Base-by-base conservation (phyloP, 139 green algal species). In the Picochlorum sp. region DNA sequence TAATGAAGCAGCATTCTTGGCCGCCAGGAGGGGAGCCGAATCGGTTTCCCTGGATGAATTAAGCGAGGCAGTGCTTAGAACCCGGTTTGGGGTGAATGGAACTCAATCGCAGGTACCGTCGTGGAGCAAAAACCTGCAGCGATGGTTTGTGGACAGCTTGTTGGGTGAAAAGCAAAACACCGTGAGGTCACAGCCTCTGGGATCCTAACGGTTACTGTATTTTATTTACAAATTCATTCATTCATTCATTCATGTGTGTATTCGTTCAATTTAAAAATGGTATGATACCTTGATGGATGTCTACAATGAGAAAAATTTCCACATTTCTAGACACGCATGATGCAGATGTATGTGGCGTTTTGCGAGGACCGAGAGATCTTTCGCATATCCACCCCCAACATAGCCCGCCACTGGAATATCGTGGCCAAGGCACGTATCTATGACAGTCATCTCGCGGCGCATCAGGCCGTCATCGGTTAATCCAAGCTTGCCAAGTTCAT, bases 321-420 rank as follows among this genome's bases (percentile, higher is more conserved):
- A 94, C 64, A 90, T 72, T 52, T 80, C 46, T 16, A 61, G 34
- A 3, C 82, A 87, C 0, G 85, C 82, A 8, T 61, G 34, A 56
- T 92, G 84, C 74, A 95, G 69, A 28, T 58, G 45, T 37, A 74
- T 70, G 70, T 95, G 87, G 1, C 87, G 59, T 4, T 75, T 51
- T 8, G 83, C 87, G 45, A 95, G 69, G 44, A 82, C 69, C 20
- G 77, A 58, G 28, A 95, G 62, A 62, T 88, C 67, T 14, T 66
- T 47, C 8, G 73, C 65, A 41, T 95, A 95, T 0, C 87, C 87
- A 4, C 87, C 87, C 14, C 87, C 87, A 37, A 92, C 80, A 37
- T 73, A 76, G 11, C 83, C 87, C 14, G 88, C 89, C 49, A 91
- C 65, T 0, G 88, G 88, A 18, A 56, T 24, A 21, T 44, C 61